A percentile compares a stretch with the other conserved stretches of the same genome.
Evolutionary conservation across 495 filamentous ascomycete genomes (phyloP).

Genomic region (Xylaria castorea): DNA sequence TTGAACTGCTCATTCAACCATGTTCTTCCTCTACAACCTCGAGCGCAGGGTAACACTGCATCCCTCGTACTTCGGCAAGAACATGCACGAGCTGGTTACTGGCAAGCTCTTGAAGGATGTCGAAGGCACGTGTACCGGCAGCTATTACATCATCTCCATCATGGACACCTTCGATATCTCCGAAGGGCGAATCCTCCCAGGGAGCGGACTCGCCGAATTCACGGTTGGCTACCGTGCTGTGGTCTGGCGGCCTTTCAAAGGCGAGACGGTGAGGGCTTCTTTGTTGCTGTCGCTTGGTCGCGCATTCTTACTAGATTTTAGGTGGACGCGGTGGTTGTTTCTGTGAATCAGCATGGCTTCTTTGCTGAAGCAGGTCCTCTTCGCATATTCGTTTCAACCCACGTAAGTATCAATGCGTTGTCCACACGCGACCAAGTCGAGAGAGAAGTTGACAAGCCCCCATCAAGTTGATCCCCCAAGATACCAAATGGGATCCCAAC

Average conservation of each 20-base stretch:
- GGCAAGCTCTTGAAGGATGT: conserved; percentile 87
- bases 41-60: conserved; percentile 92
- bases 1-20: conserved; percentile 44
- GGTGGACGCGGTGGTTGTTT: conserved; percentile 91
- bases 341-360: conserved; percentile 89
- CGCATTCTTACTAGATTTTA: conserved; percentile 47
- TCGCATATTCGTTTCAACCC: conserved; percentile 83
- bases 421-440: conserved; percentile 9
- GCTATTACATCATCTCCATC: conserved; percentile 94
- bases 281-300: conserved; percentile 1
- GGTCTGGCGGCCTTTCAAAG: conserved; percentile 96
- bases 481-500: conserved; percentile 93
- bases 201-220: conserved; percentile 89
- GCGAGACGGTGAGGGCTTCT: conserved; percentile 79
- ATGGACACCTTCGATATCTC: conserved; percentile 94
- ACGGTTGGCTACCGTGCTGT: conserved; percentile 93
- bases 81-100: conserved; percentile 87
- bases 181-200: conserved; percentile 88
- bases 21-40: conserved; percentile 98
- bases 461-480: conserved; percentile 82
- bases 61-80: conserved; percentile 92
- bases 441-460: conserved; percentile 33
- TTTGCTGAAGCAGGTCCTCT: conserved; percentile 91
- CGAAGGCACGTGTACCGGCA: conserved; percentile 90
- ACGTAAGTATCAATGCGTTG: conserved; percentile 62